Conservation (phyloP, 192 early-diverging fungal species). For the Coemansia sp. region DNA sequence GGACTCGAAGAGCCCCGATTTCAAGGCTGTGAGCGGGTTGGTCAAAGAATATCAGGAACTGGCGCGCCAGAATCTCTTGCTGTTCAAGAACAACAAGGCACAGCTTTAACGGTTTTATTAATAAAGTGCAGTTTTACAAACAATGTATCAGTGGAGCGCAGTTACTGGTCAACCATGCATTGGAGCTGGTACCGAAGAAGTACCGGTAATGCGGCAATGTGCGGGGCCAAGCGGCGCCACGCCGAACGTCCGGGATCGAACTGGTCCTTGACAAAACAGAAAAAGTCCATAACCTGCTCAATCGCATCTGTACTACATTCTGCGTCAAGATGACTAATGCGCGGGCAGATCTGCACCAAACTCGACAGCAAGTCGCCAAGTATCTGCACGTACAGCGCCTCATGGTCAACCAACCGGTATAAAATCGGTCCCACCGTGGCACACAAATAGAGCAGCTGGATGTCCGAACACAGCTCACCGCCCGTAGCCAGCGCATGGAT, state of each 20-base stretch:
- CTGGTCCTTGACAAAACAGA: slow-evolving; percentile 53
- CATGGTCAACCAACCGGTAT: slow-evolving; percentile 63
- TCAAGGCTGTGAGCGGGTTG: slow-evolving; percentile 75
- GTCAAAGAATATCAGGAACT: slow-evolving; percentile 81
- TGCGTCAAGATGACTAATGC: slow-evolving; percentile 16
- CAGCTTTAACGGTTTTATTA: slow-evolving; percentile 8
- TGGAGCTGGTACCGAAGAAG: slow-evolving; percentile 44
- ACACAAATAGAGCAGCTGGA: slow-evolving; percentile 71
- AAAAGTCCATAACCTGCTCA: slow-evolving; percentile 56
- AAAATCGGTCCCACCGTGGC: slow-evolving; percentile 69
- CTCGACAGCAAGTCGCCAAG: slow-evolving; percentile 42
- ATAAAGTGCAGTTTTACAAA: not conserved
- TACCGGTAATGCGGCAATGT: slow-evolving; percentile 44
- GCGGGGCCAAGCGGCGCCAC: slow-evolving; percentile 47
- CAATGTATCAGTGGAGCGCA: not conserved
- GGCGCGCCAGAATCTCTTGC: slow-evolving; percentile 66
- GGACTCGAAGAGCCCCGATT: slow-evolving; percentile 66
- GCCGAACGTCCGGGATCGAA: slow-evolving; percentile 46
- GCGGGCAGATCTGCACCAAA: slow-evolving; percentile 46
- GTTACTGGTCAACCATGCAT: slow-evolving; percentile 43
- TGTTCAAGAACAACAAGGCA: slow-evolving; percentile 34
- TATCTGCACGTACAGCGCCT: slow-evolving; percentile 39
- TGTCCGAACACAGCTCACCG: slow-evolving; percentile 61
- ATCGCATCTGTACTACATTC: slow-evolving; percentile 40
- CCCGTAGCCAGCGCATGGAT: slow-evolving; percentile 38